Percentiles rank a stretch among this genome's conserved stretches.
Evolutionary conservation across 2,329 filamentous ascomycete genomes (phyloP).

Genomic region (Penicillium janthinellum): DNA sequence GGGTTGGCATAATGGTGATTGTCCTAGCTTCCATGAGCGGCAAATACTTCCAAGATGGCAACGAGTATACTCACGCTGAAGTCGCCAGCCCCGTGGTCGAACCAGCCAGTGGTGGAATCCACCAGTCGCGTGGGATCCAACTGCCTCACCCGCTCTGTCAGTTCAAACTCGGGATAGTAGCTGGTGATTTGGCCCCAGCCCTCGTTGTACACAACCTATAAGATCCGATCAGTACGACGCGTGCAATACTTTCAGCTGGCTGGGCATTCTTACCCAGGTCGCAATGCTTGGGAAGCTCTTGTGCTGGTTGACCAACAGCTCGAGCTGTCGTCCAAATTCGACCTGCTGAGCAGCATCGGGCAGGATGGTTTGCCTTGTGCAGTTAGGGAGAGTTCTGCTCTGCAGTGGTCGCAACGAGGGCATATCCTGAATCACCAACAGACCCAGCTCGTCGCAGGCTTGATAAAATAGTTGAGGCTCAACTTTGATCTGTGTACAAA

Average conservation of each 20-base stretch:
- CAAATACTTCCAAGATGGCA: neutral
- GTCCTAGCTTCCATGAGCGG: slow-evolving; percentile 47
- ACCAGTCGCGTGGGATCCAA: slow-evolving; percentile 67
- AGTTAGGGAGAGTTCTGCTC: slow-evolving; percentile 20
- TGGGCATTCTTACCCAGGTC: slow-evolving; percentile 56
- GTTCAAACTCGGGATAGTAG: slow-evolving; percentile 56
- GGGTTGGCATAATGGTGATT: slow-evolving; percentile 73
- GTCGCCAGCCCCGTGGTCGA: slow-evolving; percentile 68
- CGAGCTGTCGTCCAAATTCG: slow-evolving; percentile 67
- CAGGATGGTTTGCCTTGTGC: slow-evolving; percentile 15
- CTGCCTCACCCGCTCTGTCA: slow-evolving; percentile 57
- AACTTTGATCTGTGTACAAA: slow-evolving; percentile 59
- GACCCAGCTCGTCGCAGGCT: slow-evolving; percentile 66
- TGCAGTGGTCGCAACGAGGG: slow-evolving; percentile 57
- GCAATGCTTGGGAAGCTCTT: slow-evolving; percentile 67
- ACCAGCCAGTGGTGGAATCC: slow-evolving; percentile 66
- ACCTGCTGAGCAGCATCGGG: slow-evolving; percentile 55
- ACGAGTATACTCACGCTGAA: slow-evolving; percentile 45
- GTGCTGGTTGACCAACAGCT: slow-evolving; percentile 63
- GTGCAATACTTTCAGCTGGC: neutral
- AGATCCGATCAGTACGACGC: neutral
- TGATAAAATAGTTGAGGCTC: slow-evolving; percentile 68
- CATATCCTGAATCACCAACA: slow-evolving; percentile 73
- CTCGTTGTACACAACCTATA: slow-evolving; percentile 68
- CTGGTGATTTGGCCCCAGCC: slow-evolving; percentile 66